Percentiles rank a stretch among this genome's conserved stretches.
Conservation (phyloP, 139 green algal species). For the Chlorella sorokiniana region DNA sequence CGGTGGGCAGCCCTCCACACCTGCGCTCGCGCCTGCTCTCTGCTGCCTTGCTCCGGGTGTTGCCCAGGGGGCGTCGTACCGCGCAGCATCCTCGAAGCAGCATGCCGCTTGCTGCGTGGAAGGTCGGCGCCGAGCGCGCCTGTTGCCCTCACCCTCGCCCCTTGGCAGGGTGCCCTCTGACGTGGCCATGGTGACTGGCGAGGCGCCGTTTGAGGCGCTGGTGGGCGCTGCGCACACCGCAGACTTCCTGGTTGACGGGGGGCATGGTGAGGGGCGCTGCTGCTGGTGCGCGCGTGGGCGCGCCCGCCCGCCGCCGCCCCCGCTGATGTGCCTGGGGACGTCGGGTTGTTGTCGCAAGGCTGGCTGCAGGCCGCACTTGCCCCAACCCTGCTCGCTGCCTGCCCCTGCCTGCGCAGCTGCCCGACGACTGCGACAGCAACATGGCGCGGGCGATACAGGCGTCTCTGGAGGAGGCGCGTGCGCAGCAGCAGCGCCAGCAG, state of each 20-base stretch:
- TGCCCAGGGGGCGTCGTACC: too few species aligned
- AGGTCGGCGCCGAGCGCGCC: background rate
- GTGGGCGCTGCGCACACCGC: background rate
- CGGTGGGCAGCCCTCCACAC: background rate
- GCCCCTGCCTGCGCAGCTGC: background rate
- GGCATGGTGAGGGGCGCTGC: background rate
- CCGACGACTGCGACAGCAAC: slow-evolving; percentile 36
- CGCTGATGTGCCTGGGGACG: too few species aligned
- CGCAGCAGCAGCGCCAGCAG: slow-evolving; percentile 4
- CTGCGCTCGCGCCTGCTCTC: background rate
- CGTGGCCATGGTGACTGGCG: slow-evolving; percentile 41
- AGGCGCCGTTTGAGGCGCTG: background rate
- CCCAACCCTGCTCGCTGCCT: background rate
- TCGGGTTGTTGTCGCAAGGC: too few species aligned
- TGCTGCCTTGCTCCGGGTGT: too few species aligned
- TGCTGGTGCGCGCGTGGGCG: background rate
- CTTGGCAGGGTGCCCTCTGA: slow-evolving; percentile 36
- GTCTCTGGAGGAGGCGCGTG: slow-evolving; percentile 1
- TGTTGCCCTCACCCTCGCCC: background rate
- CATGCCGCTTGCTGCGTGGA: background rate
- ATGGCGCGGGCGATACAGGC: slow-evolving; percentile 16
- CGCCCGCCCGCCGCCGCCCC: too few species aligned
- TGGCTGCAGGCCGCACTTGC: background rate
- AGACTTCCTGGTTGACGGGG: background rate
- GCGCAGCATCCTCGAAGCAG: too few species aligned